Evolutionary conservation across 2,329 filamentous ascomycete genomes (phyloP), one percentile per base, ranked within the genome.

Genomic region (Fusarium coffeatum): DNA sequence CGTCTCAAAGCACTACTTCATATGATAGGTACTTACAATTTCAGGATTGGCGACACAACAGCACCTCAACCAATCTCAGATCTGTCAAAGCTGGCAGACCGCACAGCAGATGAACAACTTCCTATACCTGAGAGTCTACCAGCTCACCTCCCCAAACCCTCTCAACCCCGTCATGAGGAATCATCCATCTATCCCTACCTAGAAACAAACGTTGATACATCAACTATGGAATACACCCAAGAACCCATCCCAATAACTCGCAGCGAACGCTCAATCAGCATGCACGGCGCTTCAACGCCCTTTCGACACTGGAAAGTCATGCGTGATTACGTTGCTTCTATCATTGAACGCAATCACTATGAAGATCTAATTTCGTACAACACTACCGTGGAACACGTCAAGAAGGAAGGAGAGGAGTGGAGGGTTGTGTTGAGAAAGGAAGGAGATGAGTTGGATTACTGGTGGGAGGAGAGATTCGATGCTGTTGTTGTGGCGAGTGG

Each of bases 381-480:
- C 68, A 91, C 89, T 1, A 89, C 86, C 0, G 89, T 91, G 4
- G 90, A 92, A 76, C 78, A 82, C 7, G 86, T 83, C 0, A 83
- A 88, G 32, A 87, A 88, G 69, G 72, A 81, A 1, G 80, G 79
- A 1, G 69, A 76, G 0, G 84, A 85, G 76, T 90, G 85, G 88
- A 81, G 81, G 42, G 70, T 89, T 5, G 85, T 83, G 2, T 73
- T 91, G 25, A 74, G 77, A 16, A 77, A 79, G 55, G 75, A 78
- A 6, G 79, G 79, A 6, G 68, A 75, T 3, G 64, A 76, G 16
- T 76, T 78, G 42, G 86, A 90, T 69, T 84, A 85, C 63, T 91
- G 89, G 88, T 90, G 88, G 88, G 79, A 78, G 0, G 89, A 91
- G 73, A 79, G 79, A 28, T 90, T 90, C 59, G 89, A 91, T 70